Evolutionary conservation across 179 eudicot species (phyloP), one percentile per base, ranked within the genome.

Genomic region (Patellifolia procumbens): DNA sequence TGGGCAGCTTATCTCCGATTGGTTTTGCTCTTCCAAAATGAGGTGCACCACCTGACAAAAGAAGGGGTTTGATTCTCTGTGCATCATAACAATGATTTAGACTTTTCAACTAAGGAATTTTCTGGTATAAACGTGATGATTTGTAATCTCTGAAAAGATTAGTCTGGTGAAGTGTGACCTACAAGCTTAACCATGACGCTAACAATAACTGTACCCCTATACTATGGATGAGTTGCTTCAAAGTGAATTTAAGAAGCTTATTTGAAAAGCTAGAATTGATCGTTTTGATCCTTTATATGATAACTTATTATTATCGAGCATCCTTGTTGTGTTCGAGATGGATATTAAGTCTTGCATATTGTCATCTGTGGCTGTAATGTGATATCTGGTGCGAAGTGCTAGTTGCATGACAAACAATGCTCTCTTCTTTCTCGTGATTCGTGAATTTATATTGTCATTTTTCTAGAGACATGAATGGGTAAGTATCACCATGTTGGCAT

Each of bases 331-430:
- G 60, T 7, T 19, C 51, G 26, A 28, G 20, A 5, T 56, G 31
- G 37, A 37, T 52, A 29, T 71, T 43, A 11, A 71, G 75, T 26
- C 22, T 22, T 16, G 28, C 31, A 19, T 69, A 28, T 46, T 59
- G 74, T 69, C 4, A 77, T 70, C 49, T 43, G 62, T 59, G 11
- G 61, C 48, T 61, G 48, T 31, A 66, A 51, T 22, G 52, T 75
- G 31, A 66, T 32, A 51, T 37, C 19, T 19, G 59, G 8, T 64
- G 11, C 19, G 15, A 56, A 28, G 13, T 74, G 39, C 64, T 32
- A 52, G 78, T 31, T 52, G 12, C 32, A 46, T 53, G 24, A 10
- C 31, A 19, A 32, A 0, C 13, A 6, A 37, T 48, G 35, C 46
- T 58, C 17, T 51, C 13, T 58, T 61, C n/a, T 32, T 60, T 20